phyloP scores from a whole-genome alignment of 179 eudicot genomes.

The Dionaea muscipula region DNA sequence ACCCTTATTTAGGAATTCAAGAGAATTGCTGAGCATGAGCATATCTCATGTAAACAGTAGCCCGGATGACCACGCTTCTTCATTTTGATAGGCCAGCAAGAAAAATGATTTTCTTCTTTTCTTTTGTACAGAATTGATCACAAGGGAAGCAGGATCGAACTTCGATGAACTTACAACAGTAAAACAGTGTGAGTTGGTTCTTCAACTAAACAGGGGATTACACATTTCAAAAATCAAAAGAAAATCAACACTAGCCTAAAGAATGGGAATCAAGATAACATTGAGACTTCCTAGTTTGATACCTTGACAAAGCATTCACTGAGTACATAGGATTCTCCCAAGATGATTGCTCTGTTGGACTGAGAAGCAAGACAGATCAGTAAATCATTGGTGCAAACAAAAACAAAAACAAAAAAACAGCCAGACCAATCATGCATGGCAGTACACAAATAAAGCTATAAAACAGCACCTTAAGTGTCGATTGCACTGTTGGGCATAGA shows the following conservation, averaged over 20 bases:
- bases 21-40: too few relatives aligned
- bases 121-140: too few relatives aligned
- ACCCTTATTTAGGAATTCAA: too few relatives aligned
- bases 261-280: not conserved
- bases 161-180: too few relatives aligned
- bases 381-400: constrained; percentile 7
- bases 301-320: constrained; percentile 84
- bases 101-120: too few relatives aligned
- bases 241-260: not conserved
- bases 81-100: too few relatives aligned
- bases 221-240: too few relatives aligned
- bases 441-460: not conserved
- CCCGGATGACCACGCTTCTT: too few relatives aligned
- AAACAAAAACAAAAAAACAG: not conserved
- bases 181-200: not conserved
- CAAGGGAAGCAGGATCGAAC: too few relatives aligned
- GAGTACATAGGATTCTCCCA: constrained; percentile 73
- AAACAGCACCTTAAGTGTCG: constrained; percentile 57
- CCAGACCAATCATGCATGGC: not conserved
- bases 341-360: constrained; percentile 56
- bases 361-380: constrained; percentile 26
- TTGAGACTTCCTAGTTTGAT: constrained; percentile 11
- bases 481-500: constrained; percentile 65
- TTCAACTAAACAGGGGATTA: too few relatives aligned
- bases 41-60: too few relatives aligned